phyloP scores from a whole-genome alignment of 2,329 filamentous ascomycete genomes.

The Mollisia scopiformis region DNA sequence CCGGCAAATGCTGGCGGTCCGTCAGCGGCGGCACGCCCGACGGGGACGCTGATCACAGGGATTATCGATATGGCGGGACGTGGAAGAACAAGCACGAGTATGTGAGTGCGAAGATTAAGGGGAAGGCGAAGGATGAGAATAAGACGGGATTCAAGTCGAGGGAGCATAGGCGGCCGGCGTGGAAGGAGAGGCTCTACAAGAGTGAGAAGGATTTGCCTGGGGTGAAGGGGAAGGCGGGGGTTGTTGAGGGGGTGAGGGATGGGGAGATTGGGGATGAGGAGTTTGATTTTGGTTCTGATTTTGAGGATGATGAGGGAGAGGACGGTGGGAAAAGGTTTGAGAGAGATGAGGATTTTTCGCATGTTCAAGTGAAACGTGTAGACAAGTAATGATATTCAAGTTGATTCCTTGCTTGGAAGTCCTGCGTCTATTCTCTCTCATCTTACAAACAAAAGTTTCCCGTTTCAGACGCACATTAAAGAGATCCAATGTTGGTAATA shows the following conservation, averaged over 20 bases:
- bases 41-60: slow-evolving; percentile 6
- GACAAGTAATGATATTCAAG: background rate
- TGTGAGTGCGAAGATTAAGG: slow-evolving; percentile 25
- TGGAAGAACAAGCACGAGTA: slow-evolving; percentile 26
- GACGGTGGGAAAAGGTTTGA: background rate
- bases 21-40: slow-evolving; percentile 11
- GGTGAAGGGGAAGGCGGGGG: background rate
- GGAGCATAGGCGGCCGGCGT: background rate
- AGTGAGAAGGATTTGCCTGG: background rate
- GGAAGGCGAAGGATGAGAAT: slow-evolving; percentile 18
- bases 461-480: too few species aligned
- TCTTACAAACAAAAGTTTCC: too few species aligned
- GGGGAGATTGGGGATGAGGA: too few species aligned
- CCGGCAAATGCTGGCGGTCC: slow-evolving; percentile 9
- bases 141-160: background rate
- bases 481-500: too few species aligned
- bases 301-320: background rate
- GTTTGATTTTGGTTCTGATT: too few species aligned
- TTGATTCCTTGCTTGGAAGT: background rate
- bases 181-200: background rate
- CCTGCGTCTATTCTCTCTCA: background rate
- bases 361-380: slow-evolving; percentile 1
- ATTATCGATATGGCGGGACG: slow-evolving; percentile 23
- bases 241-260: background rate
- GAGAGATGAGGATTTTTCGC: background rate